Base-by-base conservation (phyloP, 192 early-diverging fungal species). In the Rhizophagus sp. region DNA sequence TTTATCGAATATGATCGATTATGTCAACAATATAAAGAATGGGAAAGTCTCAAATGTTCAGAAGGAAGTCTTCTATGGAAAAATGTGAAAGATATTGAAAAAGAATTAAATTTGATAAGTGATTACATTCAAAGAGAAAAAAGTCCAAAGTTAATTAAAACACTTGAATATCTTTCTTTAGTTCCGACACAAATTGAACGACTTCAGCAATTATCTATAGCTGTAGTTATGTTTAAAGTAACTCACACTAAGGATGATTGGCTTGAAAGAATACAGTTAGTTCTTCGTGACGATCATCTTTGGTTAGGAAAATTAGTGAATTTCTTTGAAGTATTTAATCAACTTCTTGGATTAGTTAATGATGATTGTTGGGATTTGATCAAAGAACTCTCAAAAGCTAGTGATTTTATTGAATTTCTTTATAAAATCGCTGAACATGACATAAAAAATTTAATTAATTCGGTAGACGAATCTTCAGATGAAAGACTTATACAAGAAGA, bases 371-470 rank as follows among this genome's bases (percentile, higher is more conserved):
- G 65, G 65, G 30, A 67, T 33, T 34, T 67, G 10, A 67, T 67
- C 19, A 67, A 67, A 67, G 25, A 27, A 67, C 24, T 67, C 3
- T 67, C 65, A 30, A 2, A 17, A 33, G 25, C 65, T 30, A 12
- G 24, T 33, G 65, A 57, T 19, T 73, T 73, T 52, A 52, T 73
- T 50, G 15, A 8, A 7, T 73, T 73, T 11, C 25, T 73, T 30
- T 0, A 22, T 4, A 17, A 3, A 12, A 39, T 52, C 6, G 47
- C 71, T 25, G 65, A 67, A 34, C 52, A 81, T 47, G 75, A 76
- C 24, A 25, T 81, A 7, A 78, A 81, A 62, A 78, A 81, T 76
- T 67, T 75, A 41, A 78, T 81, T 77, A 81, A 81, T 63, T 50
- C 33, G 17, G 80, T 78, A 62, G 80, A 81, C 49, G 80, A 81